Evolutionary conservation across 208 protist species (phyloP).

Genomic region (Trypanosoma congolense): DNA sequence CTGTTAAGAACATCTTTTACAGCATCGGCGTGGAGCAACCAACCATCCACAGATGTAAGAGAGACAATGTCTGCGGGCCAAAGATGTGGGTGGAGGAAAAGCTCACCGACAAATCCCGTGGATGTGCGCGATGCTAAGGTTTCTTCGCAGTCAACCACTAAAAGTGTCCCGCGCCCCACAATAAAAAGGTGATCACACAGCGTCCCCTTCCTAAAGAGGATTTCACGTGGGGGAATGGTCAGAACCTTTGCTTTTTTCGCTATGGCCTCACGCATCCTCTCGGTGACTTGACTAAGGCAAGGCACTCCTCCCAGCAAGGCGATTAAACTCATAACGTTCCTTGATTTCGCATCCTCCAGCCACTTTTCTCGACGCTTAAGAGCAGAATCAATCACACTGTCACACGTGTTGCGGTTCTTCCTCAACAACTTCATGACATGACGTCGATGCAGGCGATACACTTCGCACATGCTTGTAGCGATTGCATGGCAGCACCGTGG

Average conservation of each 20-base stretch:
- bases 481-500: conserved; percentile 68
- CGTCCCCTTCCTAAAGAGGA: conserved; percentile 33
- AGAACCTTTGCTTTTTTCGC: conserved; percentile 36
- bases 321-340: conserved; percentile 63
- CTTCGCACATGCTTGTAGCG: conserved; percentile 65
- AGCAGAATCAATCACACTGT: conserved; percentile 37
- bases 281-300: conserved; percentile 79
- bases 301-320: conserved; percentile 67
- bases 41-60: conserved; percentile 69
- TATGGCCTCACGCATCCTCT: conserved; percentile 57
- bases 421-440: conserved; percentile 38
- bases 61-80: conserved; percentile 60
- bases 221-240: conserved; percentile 42
- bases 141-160: conserved; percentile 22
- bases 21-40: conserved; percentile 44
- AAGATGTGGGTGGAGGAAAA: conserved; percentile 67
- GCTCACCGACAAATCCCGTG: conserved; percentile 67
- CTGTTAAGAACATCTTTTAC: conserved; percentile 44
- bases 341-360: conserved; percentile 62
- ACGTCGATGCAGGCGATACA: conserved; percentile 64
- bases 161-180: conserved; percentile 61
- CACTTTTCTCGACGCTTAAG: conserved; percentile 50
- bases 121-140: conserved; percentile 6
- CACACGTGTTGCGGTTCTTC: conserved; percentile 52
- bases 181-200: conserved; percentile 68